These are phyloP conservation scores for Penicillium herquei DNA, from an alignment of 495 filamentous ascomycete genomes.

Conservation along the genomic window DNA sequence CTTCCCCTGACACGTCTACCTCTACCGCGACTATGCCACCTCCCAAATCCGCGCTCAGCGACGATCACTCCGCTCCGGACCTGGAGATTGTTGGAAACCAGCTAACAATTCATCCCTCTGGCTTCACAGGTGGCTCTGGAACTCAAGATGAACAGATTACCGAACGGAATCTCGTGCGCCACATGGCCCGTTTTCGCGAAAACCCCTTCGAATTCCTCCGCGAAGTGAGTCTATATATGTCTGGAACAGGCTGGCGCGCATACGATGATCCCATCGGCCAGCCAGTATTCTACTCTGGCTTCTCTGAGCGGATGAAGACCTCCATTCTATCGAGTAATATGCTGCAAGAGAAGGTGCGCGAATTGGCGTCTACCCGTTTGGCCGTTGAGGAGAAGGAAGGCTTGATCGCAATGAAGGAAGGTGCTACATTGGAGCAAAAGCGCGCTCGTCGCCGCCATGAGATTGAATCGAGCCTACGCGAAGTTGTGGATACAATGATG, in stretches of 20 bases:
- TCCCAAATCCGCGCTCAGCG: slow-evolving; percentile 30
- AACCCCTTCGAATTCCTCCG: slow-evolving; percentile 79
- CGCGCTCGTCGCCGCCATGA: slow-evolving; percentile 56
- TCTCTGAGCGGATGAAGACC: slow-evolving; percentile 83
- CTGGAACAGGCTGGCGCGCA: slow-evolving; percentile 87
- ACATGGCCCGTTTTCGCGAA: slow-evolving; percentile 77
- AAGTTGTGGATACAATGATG: slow-evolving; percentile 80
- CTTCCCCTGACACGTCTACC: slow-evolving; percentile 5
- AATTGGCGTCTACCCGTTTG: slow-evolving; percentile 73
- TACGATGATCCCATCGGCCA: slow-evolving; percentile 91
- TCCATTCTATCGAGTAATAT: slow-evolving; percentile 71
- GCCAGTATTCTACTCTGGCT: slow-evolving; percentile 89
- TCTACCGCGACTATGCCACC: slow-evolving; percentile 30
- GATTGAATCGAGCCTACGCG: slow-evolving; percentile 61
- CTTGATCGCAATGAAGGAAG: slow-evolving; percentile 51
- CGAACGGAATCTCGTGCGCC: slow-evolving; percentile 73
- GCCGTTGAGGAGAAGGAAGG: slow-evolving; percentile 74
- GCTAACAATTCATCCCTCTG: slow-evolving; percentile 77
- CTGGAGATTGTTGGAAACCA: slow-evolving; percentile 77
- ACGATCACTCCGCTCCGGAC: slow-evolving; percentile 65
- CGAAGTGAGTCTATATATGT: slow-evolving; percentile 86
- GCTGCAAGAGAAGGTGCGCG: slow-evolving; percentile 67
- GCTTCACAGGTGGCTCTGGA: slow-evolving; percentile 50
- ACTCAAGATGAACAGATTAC: slow-evolving; percentile 43
- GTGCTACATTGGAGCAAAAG: slow-evolving; percentile 42